Conservation (phyloP, 352 stramenopile species). For the Globisporangium radiosum region DNA sequence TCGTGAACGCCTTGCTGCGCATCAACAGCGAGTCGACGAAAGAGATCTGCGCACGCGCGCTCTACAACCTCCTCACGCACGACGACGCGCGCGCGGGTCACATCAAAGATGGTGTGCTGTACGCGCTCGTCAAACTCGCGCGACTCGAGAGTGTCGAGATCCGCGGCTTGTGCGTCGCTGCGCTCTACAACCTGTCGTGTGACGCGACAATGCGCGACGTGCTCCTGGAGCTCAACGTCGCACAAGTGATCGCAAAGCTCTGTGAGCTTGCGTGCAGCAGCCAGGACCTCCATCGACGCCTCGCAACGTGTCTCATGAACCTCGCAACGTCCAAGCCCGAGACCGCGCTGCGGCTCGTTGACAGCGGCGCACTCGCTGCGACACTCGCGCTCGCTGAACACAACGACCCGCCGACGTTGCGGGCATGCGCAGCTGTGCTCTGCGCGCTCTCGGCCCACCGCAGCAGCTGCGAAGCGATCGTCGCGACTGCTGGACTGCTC, state of each 20-base stretch:
- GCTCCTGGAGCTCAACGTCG: slow-evolving; percentile 82
- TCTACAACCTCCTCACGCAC: slow-evolving; percentile 85
- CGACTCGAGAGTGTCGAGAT: slow-evolving; percentile 80
- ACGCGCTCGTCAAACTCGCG: slow-evolving; percentile 83
- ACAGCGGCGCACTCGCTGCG: slow-evolving; percentile 54
- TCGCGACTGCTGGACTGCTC: slow-evolving; percentile 40
- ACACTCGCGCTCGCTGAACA: slow-evolving; percentile 67
- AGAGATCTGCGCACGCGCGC: slow-evolving; percentile 74
- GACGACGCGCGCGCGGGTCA: slow-evolving; percentile 71
- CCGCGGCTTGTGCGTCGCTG: slow-evolving; percentile 66
- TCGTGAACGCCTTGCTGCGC: slow-evolving; percentile 83
- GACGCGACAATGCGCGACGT: slow-evolving; percentile 61
- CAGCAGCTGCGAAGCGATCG: slow-evolving; percentile 73
- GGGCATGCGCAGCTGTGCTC: slow-evolving; percentile 62
- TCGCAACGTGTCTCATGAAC: slow-evolving; percentile 74
- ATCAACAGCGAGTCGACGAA: slow-evolving; percentile 89
- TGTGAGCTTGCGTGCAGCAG: slow-evolving; percentile 83
- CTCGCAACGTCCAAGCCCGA: slow-evolving; percentile 42
- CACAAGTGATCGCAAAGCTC: slow-evolving; percentile 80
- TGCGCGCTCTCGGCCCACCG: slow-evolving; percentile 63
- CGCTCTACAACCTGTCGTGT: slow-evolving; percentile 82
- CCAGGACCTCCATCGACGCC: slow-evolving; percentile 64
- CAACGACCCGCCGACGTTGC: slow-evolving; percentile 61
- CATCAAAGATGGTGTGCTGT: slow-evolving; percentile 84
- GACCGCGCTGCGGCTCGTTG: slow-evolving; percentile 56